Conservation (phyloP, 306 rosid species). For the Hippophae gyantsensis region DNA sequence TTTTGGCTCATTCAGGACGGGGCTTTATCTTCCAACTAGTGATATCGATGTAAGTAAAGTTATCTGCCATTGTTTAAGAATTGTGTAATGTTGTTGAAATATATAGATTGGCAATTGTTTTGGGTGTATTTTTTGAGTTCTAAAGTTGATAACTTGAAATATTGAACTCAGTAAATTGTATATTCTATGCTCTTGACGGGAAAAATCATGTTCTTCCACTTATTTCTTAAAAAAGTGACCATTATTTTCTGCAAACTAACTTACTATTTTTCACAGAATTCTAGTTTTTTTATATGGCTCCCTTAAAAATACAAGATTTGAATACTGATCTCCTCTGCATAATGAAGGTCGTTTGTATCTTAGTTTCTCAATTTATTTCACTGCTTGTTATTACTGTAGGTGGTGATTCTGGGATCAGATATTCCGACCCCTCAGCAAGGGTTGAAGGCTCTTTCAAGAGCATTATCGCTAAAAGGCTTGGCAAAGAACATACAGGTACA, state of each 20-base stretch:
- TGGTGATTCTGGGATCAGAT: constrained; percentile 74
- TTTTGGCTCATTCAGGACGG: constrained; percentile 94
- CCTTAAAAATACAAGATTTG: no score
- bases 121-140: background rate
- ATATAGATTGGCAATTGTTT: background rate
- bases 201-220: no score
- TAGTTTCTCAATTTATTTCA: background rate
- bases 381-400: constrained; percentile 37
- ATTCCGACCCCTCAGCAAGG: constrained; percentile 73
- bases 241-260: no score
- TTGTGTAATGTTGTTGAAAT: background rate
- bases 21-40: constrained; percentile 87
- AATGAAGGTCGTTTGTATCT: no score
- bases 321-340: no score
- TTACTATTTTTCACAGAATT: no score
- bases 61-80: background rate
- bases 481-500: constrained; percentile 78
- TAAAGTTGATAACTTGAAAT: background rate
- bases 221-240: no score
- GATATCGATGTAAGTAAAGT: constrained; percentile 71
- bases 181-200: background rate
- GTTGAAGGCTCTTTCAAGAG: constrained; percentile 79
- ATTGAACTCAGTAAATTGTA: background rate
- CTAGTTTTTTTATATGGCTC: no score
- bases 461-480: constrained; percentile 73